These are phyloP conservation scores for Zostera marina DNA, from an alignment of 116 monocot species.

Conservation along the genomic window DNA sequence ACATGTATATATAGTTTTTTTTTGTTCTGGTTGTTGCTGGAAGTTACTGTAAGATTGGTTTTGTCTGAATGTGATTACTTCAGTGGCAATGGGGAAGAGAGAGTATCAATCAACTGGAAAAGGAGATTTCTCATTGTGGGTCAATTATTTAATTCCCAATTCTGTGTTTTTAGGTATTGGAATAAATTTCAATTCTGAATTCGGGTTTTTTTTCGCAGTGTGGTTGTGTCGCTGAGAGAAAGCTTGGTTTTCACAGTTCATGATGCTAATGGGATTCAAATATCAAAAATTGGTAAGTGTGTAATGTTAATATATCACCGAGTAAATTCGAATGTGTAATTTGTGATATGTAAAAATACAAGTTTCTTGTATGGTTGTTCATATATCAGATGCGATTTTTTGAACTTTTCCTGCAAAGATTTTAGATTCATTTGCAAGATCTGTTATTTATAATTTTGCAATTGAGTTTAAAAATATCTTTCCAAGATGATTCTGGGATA, in stretches of 20 bases:
- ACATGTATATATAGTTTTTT: too few species aligned
- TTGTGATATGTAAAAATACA: background rate
- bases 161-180: too few species aligned
- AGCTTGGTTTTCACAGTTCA: constrained; percentile 34
- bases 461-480: too few species aligned
- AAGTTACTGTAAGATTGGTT: background rate
- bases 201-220: constrained; percentile 19
- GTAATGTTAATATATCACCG: background rate
- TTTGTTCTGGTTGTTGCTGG: too few species aligned
- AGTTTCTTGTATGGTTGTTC: too few species aligned
- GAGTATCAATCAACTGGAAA: constrained; percentile 27
- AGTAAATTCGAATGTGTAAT: background rate
- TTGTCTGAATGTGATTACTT: constrained; percentile 5
- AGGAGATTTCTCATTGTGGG: constrained; percentile 50
- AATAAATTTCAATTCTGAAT: too few species aligned
- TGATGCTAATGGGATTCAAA: constrained; percentile 24
- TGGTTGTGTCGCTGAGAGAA: constrained; percentile 39
- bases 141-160: background rate
- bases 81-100: constrained; percentile 57
- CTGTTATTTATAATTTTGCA: too few species aligned
- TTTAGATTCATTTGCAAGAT: too few species aligned
- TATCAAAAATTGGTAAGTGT: constrained; percentile 32
- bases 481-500: too few species aligned
- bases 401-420: too few species aligned
- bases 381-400: too few species aligned